Base-by-base conservation (phyloP, 176 grass and related monocot genomes). In the Rhynchospora breviuscula region DNA sequence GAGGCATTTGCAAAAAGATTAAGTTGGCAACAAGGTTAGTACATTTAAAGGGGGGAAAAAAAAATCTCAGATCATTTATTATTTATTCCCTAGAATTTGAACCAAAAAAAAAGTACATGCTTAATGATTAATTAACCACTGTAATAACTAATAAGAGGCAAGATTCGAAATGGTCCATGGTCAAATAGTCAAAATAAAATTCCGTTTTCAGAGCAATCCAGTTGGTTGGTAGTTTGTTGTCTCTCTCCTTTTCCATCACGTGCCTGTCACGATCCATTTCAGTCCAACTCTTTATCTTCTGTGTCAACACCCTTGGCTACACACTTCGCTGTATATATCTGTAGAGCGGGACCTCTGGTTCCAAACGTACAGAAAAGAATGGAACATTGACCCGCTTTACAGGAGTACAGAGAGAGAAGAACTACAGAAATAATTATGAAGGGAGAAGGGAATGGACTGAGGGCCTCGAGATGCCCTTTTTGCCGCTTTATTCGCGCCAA, bases 141-240 rank as follows among this genome's bases (percentile, higher is more conserved):
- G 56, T 58, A 58, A 58, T 60, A 22, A 61, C 15, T 58, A 58
- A 58, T 60, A 22, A 61, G 18, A 19, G 3, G 23, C 7, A 10
- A 31, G 29, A 23, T 31, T 29, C 11, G 17, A 78, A 75, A 54
- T 22, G 48, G 51, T 78, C 73, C 12, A 77, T 18, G 23, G 31
- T 56, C 51, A 57, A 10, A 53, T 56, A 29, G 73, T 78, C 51
- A 78, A 78, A 78, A 31, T 57, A 78, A 40, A 40, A 76, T 77
- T 56, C 2, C 51, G 2, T 78, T 78, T 26, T 57, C 73, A 53
- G 49, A 78, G 14, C 48, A 78, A 57, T 52, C 10, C 21, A 54
- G 47, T 76, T 76, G 48, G 47, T 35, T 78, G 73, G 14, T 56
- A 21, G 6, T 23, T 57, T 33, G 12, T 78, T 78, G 73, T 78